These are phyloP conservation scores for Leptographium wingfieldii DNA, from an alignment of 2,329 filamentous ascomycete species.

Conservation along the genomic window DNA sequence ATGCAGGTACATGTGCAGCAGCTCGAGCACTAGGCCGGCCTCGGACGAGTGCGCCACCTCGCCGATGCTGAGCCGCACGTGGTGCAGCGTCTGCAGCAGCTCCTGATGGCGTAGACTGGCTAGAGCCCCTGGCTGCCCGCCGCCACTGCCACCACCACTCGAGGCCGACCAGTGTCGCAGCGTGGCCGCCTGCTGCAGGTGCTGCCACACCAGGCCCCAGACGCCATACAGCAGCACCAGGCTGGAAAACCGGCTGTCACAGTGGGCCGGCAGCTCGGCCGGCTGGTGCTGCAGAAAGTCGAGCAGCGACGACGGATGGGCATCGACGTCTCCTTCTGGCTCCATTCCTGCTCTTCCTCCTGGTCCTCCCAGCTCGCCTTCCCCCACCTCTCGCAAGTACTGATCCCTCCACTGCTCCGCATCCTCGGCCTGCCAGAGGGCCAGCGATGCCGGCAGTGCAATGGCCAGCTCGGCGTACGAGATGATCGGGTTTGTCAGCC, in stretches of 20 bases:
- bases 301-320: neutral
- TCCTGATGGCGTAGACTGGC: slow-evolving; percentile 40
- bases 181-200: slow-evolving; percentile 2
- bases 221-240: slow-evolving; percentile 3
- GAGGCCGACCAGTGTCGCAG: neutral
- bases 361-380: neutral
- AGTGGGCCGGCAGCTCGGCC: slow-evolving; percentile 3
- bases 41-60: neutral
- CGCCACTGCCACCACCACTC: neutral
- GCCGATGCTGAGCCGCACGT: slow-evolving; percentile 19
- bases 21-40: slow-evolving; percentile 33
- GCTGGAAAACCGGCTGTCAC: neutral
- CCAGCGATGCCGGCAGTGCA: slow-evolving; percentile 47
- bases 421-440: slow-evolving; percentile 53
- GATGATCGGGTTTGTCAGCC: slow-evolving; percentile 50
- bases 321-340: neutral
- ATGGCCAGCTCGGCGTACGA: slow-evolving; percentile 58
- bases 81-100: slow-evolving; percentile 42
- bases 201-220: slow-evolving; percentile 8
- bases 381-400: slow-evolving; percentile 27
- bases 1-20: slow-evolving; percentile 51
- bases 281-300: slow-evolving; percentile 5
- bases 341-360: neutral
- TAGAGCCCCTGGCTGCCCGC: no score
- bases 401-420: slow-evolving; percentile 52